phyloP scores from a whole-genome alignment of 345 rosid species.

The Psidium friedrichsthalianum region DNA sequence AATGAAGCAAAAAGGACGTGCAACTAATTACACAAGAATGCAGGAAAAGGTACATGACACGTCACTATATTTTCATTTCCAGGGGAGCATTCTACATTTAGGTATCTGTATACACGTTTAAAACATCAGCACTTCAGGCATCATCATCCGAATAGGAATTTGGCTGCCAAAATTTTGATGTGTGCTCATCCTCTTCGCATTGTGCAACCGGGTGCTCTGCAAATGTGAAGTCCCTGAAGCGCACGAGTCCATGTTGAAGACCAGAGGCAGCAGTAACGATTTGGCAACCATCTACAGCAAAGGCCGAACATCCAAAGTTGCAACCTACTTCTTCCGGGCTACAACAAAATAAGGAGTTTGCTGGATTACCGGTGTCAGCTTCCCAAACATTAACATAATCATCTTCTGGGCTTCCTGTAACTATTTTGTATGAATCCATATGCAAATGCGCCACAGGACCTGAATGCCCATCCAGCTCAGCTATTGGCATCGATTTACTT shows the following conservation, averaged over 20 bases:
- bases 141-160: conserved; percentile 10
- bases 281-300: conserved; percentile 35
- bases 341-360: conserved; percentile 31
- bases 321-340: background rate
- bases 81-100: background rate
- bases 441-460: conserved; percentile 33
- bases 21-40: background rate
- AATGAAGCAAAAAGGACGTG: background rate
- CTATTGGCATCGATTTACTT: conserved; percentile 20
- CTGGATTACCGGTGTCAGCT: conserved; percentile 23
- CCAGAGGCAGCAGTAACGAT: conserved; percentile 20
- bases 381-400: conserved; percentile 36
- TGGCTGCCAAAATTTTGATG: conserved; percentile 44
- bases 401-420: conserved; percentile 40
- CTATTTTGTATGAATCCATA: conserved; percentile 54
- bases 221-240: conserved; percentile 25
- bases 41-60: background rate
- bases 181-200: conserved; percentile 2
- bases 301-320: conserved; percentile 27
- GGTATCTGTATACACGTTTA: background rate
- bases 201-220: conserved; percentile 19
- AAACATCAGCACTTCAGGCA: background rate
- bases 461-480: conserved; percentile 41
- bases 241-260: conserved; percentile 5
- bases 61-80: background rate